Evolutionary conservation across 441 rosid genomes (phyloP).

Genomic region (Adansonia gregorii): DNA sequence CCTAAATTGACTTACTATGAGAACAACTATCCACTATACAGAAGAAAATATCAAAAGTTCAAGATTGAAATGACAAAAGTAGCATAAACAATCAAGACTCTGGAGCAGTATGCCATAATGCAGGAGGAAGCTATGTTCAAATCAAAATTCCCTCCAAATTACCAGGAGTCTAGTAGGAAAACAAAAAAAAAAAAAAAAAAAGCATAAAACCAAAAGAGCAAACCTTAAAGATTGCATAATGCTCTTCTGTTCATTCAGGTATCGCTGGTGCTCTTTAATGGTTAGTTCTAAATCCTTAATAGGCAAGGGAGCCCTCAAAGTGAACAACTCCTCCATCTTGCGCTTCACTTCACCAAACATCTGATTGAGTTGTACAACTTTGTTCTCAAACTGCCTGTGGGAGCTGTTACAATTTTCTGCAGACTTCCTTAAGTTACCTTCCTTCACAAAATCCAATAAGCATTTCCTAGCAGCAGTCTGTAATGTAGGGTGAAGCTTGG

Average conservation of each 20-base stretch:
- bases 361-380: slow-evolving; percentile 82
- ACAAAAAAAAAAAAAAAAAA: background rate
- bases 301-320: slow-evolving; percentile 54
- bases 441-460: slow-evolving; percentile 88
- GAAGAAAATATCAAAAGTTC: background rate
- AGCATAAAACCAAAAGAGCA: slow-evolving; percentile 31
- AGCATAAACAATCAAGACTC: background rate
- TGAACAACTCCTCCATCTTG: slow-evolving; percentile 78
- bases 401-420: slow-evolving; percentile 71
- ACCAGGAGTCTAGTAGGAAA: slow-evolving; percentile 6
- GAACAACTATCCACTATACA: background rate
- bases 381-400: slow-evolving; percentile 90
- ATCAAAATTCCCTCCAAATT: background rate
- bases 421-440: slow-evolving; percentile 75
- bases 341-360: slow-evolving; percentile 71
- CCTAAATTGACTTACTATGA: background rate
- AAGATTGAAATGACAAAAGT: background rate
- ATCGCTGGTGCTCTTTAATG: slow-evolving; percentile 68
- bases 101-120: background rate
- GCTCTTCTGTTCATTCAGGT: slow-evolving; percentile 78
- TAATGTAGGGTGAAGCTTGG: slow-evolving; percentile 77
- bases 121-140: background rate
- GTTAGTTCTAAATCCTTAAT: slow-evolving; percentile 61
- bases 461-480: slow-evolving; percentile 60
- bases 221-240: slow-evolving; percentile 98